A percentile compares a stretch with the other conserved stretches of the same genome.
These are phyloP conservation scores for Pseudogymnoascus sp. DNA, from an alignment of 2,329 filamentous ascomycete species.

Conservation along the genomic window DNA sequence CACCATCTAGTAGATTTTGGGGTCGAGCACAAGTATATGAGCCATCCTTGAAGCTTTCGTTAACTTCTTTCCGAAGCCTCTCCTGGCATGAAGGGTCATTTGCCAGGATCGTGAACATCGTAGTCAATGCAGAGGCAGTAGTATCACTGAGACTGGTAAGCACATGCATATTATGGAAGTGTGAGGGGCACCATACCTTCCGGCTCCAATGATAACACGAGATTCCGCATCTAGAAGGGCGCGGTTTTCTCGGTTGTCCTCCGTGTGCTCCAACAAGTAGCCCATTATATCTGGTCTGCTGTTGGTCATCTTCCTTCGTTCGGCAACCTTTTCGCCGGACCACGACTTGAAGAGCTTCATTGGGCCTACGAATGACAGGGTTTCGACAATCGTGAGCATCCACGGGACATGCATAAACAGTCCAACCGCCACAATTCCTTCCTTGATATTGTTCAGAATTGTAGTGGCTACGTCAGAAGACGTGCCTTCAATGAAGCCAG, in stretches of 20 bases:
- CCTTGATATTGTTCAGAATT: constrained; percentile 14
- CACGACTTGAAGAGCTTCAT: constrained; percentile 15
- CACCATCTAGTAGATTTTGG: constrained; percentile 15
- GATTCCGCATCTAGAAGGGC: constrained; percentile 12
- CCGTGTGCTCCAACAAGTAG: constrained; percentile 11
- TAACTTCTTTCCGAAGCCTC: background rate
- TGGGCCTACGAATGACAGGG: constrained; percentile 16
- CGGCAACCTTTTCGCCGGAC: constrained; percentile 15
- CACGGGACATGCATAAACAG: constrained; percentile 16
- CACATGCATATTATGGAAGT: background rate
- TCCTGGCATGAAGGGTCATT: constrained; percentile 1
- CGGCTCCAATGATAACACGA: constrained; percentile 17
- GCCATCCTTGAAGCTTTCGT: constrained; percentile 5
- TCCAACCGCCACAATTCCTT: constrained; percentile 13
- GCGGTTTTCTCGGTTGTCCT: background rate
- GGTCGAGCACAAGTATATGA: constrained; percentile 13
- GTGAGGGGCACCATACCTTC: constrained; percentile 14
- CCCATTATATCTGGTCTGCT: constrained; percentile 14
- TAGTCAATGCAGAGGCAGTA: constrained; percentile 4
- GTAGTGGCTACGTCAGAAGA: constrained; percentile 9
- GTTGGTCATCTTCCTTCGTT: constrained; percentile 11
- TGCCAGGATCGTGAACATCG: constrained; percentile 9
- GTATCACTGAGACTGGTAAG: background rate
- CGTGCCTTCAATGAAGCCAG: constrained; percentile 14
- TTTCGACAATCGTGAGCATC: constrained; percentile 15